These are phyloP conservation scores for Westerdykella aurantiaca DNA, from an alignment of 2,329 filamentous ascomycete genomes.

Conservation along the genomic window DNA sequence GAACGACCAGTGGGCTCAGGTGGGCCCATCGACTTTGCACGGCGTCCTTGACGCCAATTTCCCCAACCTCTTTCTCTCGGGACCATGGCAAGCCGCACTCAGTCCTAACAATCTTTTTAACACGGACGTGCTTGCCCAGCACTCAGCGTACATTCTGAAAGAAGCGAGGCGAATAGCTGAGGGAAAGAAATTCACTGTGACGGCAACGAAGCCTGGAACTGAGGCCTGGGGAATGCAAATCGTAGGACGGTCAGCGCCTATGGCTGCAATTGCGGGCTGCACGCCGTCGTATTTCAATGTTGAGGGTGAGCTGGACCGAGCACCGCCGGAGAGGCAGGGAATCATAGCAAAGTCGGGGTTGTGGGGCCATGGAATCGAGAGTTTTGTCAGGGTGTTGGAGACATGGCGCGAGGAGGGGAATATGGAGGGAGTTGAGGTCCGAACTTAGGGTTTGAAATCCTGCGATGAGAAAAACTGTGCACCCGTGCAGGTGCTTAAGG, in stretches of 20 bases:
- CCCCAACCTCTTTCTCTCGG: slow-evolving; percentile 16
- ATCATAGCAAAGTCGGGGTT: not conserved
- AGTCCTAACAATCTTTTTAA: slow-evolving; percentile 11
- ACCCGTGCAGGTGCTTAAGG: too few species aligned
- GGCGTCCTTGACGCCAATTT: slow-evolving; percentile 13
- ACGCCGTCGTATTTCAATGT: slow-evolving; percentile 6
- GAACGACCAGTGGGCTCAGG: slow-evolving; percentile 40
- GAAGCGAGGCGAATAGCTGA: slow-evolving; percentile 2
- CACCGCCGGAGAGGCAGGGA: not conserved
- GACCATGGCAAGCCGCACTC: slow-evolving; percentile 12
- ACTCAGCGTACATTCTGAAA: slow-evolving; percentile 12
- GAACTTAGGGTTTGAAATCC: too few species aligned
- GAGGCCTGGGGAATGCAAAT: slow-evolving; percentile 14
- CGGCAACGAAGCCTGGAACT: slow-evolving; percentile 6
- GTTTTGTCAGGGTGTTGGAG: not conserved
- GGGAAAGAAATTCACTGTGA: slow-evolving; percentile 8
- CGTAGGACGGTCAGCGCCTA: slow-evolving; percentile 7
- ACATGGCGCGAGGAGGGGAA: not conserved
- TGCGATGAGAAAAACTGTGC: too few species aligned
- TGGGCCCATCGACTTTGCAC: slow-evolving; percentile 43
- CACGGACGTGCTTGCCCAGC: slow-evolving; percentile 9
- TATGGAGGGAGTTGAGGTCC: not conserved
- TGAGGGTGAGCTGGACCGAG: not conserved
- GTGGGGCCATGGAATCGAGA: not conserved
- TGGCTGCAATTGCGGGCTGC: slow-evolving; percentile 11